A percentile compares a stretch with the other conserved stretches of the same genome.
These are phyloP conservation scores for Straminergon stramineum DNA, from an alignment of 225 moss, liverwort and hornwort genomes.

Conservation along the genomic window DNA sequence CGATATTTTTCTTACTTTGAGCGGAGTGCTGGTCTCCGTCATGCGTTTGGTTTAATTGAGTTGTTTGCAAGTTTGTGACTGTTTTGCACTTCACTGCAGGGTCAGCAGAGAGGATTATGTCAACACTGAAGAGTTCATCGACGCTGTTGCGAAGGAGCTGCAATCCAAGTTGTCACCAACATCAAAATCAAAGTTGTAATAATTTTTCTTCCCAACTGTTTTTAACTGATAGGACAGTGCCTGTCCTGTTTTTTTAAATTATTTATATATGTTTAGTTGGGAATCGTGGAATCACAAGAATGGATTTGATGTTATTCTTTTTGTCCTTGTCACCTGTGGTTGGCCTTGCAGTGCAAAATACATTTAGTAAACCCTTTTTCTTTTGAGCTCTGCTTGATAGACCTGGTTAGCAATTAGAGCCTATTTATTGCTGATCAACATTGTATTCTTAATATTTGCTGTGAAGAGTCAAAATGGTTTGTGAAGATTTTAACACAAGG, in stretches of 20 bases:
- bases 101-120: conserved; percentile 22
- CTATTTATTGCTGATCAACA: not conserved
- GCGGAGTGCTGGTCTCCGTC: not conserved
- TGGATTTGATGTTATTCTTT: too few relatives aligned
- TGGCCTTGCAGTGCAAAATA: not conserved
- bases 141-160: conserved; percentile 39
- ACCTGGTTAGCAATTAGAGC: not conserved
- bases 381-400: not conserved
- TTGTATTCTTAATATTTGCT: not conserved
- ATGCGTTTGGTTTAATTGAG: not conserved
- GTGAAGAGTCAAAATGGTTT: not conserved
- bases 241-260: not conserved
- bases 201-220: not conserved
- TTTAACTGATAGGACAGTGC: not conserved
- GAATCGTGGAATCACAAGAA: not conserved
- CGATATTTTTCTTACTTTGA: not conserved
- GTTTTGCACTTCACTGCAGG: conserved; percentile 1
- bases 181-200: conserved; percentile 42
- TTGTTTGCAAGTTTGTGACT: not conserved
- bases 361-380: not conserved
- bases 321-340: not conserved
- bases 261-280: not conserved
- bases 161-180: conserved; percentile 19
- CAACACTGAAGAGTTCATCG: conserved; percentile 48
- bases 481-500: not conserved